Evolutionary conservation across 75 land plant species (phyloP).

Genomic region (Larix kaempferi): DNA sequence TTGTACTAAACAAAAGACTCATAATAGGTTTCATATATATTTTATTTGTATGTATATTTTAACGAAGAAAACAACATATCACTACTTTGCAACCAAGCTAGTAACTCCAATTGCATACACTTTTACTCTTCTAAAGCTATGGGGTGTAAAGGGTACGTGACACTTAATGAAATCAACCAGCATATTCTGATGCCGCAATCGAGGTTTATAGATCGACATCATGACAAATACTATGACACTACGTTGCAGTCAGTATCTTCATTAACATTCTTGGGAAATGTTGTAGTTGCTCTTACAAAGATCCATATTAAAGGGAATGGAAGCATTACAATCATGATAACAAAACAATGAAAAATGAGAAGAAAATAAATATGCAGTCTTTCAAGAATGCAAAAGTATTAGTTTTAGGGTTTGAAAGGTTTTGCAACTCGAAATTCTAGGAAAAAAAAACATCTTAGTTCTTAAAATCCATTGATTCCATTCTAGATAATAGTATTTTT

Average conservation of each 20-base stretch:
- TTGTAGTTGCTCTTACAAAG: constrained; percentile 74
- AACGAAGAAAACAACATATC: background rate
- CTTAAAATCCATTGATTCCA: too few relatives aligned
- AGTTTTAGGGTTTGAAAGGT: too few relatives aligned
- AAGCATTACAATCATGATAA: constrained; percentile 90
- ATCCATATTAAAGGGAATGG: constrained; percentile 73
- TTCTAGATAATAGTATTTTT: too few relatives aligned
- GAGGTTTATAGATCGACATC: background rate
- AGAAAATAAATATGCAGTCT: too few relatives aligned
- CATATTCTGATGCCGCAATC: constrained; percentile 44
- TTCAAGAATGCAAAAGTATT: too few relatives aligned
- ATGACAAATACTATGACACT: too few relatives aligned
- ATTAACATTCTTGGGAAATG: constrained; percentile 75
- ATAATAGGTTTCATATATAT: too few relatives aligned
- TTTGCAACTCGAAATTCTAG: too few relatives aligned
- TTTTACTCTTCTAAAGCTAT: constrained; percentile 77
- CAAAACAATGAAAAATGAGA: constrained; percentile 45
- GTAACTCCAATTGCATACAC: constrained; percentile 79
- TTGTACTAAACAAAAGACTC: background rate
- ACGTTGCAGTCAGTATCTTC: constrained; percentile 17
- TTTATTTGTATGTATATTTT: background rate
- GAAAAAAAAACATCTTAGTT: too few relatives aligned
- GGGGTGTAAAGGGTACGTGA: constrained; percentile 67
- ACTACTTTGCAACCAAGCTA: background rate
- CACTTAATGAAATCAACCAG: constrained; percentile 80